Evolutionary conservation across 164 flowering plant genomes (phyloP).

Genomic region (Hamamelis virginiana): DNA sequence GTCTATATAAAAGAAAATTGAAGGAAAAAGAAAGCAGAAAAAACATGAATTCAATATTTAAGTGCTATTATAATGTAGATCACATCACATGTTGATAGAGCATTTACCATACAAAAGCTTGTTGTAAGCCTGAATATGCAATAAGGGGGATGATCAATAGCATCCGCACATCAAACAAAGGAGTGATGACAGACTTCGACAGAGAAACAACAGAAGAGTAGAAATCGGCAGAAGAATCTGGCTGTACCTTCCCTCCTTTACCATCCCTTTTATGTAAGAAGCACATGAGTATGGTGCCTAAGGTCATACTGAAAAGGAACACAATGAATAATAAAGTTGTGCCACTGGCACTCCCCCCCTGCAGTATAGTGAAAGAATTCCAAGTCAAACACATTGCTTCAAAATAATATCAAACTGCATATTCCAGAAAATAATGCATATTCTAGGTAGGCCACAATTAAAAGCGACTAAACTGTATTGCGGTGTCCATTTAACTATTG

Average conservation of each 20-base stretch:
- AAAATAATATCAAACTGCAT: no score
- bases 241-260: conserved; percentile 33
- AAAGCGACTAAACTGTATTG: neutral
- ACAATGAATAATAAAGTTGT: conserved; percentile 68
- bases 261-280: conserved; percentile 57
- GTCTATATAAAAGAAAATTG: neutral
- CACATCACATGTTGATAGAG: neutral
- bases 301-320: conserved; percentile 77
- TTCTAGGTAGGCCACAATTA: neutral
- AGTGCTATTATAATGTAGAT: neutral
- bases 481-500: neutral
- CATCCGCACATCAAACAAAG: conserved; percentile 63
- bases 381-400: neutral
- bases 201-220: conserved; percentile 43
- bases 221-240: conserved; percentile 36
- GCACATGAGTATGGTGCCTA: conserved; percentile 81
- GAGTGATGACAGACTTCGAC: conserved; percentile 44
- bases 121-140: conserved; percentile 94
- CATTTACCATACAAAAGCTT: conserved; percentile 89
- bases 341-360: conserved; percentile 74
- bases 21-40: neutral
- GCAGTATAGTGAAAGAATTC: conserved; percentile 22
- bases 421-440: neutral
- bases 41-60: neutral
- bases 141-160: conserved; percentile 81